Conservation (phyloP, 768 basidiomycete species). For the Crassisporium funariophilum region DNA sequence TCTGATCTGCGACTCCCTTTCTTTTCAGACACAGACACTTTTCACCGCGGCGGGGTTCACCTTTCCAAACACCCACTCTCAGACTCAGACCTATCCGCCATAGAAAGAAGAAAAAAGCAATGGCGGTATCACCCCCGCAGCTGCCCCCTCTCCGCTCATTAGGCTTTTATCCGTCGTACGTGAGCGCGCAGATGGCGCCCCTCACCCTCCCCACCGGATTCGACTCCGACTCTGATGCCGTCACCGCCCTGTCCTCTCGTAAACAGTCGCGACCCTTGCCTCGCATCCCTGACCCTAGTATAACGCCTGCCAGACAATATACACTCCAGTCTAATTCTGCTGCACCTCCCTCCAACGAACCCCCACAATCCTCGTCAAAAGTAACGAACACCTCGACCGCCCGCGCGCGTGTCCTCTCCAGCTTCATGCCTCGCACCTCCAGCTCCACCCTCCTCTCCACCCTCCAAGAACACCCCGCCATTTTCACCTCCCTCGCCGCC, state of each 20-base stretch:
- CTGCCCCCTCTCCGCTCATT: too few species aligned
- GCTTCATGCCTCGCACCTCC: constrained; percentile 16
- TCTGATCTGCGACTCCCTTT: too few species aligned
- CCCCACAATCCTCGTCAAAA: too few species aligned
- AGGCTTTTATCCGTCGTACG: too few species aligned
- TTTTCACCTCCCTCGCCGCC: constrained; percentile 29
- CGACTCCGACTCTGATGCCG: not conserved
- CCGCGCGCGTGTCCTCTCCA: constrained; percentile 16
- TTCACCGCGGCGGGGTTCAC: too few species aligned
- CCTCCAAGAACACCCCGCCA: constrained; percentile 20
- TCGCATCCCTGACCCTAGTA: constrained; percentile 11
- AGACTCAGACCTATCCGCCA: too few species aligned
- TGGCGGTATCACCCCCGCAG: too few species aligned
- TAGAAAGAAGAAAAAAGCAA: too few species aligned
- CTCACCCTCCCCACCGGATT: not conserved
- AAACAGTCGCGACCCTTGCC: constrained; percentile 10
- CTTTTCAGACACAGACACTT: too few species aligned
- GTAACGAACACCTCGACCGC: constrained; percentile 9
- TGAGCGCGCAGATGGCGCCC: not conserved
- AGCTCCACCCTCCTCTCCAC: constrained; percentile 16
- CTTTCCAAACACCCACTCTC: too few species aligned
- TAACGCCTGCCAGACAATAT: not conserved
- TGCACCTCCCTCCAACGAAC: constrained; percentile 7
- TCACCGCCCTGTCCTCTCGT: not conserved
- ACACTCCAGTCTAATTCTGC: constrained; percentile 2